These are phyloP conservation scores for Selaginella moellendorffii DNA, from an alignment of 75 land plant species.

Conservation along the genomic window DNA sequence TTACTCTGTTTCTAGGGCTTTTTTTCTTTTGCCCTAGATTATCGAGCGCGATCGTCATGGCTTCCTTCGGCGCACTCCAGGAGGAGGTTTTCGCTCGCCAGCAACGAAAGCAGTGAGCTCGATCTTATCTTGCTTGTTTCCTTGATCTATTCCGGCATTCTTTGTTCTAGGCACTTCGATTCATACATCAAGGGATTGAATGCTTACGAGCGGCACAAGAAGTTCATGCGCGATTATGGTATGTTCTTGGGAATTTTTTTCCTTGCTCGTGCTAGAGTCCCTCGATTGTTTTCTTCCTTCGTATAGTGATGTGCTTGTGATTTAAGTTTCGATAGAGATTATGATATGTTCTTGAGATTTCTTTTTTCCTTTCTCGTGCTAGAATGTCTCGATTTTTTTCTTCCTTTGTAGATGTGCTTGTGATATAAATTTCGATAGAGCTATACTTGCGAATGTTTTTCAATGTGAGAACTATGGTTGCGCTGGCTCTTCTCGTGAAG, in stretches of 20 bases:
- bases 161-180: constrained; percentile 52
- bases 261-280: neutral
- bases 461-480: neutral
- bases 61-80: constrained; percentile 16
- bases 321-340: neutral
- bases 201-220: constrained; percentile 80
- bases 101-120: constrained; percentile 17
- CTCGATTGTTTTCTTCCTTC: constrained; percentile 1
- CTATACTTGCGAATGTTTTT: neutral
- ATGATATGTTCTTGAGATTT: no score
- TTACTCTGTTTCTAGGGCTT: no score
- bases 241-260: neutral
- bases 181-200: constrained; percentile 65
- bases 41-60: no score
- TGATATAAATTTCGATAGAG: neutral
- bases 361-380: no score
- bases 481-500: neutral
- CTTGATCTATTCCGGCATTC: neutral
- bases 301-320: neutral
- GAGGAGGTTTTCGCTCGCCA: constrained; percentile 16
- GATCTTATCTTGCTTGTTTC: neutral
- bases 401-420: neutral
- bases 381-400: no score
- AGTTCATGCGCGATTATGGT: constrained; percentile 75
- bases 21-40: no score